These are phyloP conservation scores for Bacidia gigantensis DNA, from an alignment of 495 filamentous ascomycete genomes.

Conservation along the genomic window DNA sequence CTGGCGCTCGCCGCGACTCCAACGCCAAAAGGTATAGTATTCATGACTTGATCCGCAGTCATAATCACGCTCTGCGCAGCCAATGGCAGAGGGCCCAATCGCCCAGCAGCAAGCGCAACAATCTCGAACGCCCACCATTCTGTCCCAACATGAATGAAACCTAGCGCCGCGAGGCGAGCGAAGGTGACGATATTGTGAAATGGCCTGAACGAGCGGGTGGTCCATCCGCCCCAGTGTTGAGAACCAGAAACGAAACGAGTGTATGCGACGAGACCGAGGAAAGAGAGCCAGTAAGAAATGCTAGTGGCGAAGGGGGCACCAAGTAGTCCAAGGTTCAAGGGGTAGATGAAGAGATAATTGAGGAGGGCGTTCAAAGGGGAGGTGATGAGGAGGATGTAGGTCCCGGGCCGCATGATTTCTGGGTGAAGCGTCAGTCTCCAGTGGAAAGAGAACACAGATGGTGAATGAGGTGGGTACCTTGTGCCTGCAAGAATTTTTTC, in stretches of 20 bases:
- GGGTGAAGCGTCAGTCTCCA: background rate
- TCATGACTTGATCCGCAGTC: conserved; percentile 87
- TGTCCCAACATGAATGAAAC: conserved; percentile 79
- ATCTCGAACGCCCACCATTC: conserved; percentile 98
- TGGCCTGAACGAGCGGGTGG: conserved; percentile 25
- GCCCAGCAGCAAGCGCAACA: conserved; percentile 77
- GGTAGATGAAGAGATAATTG: conserved; percentile 72
- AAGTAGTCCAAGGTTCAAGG: conserved; percentile 52
- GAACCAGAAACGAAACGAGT: conserved; percentile 56
- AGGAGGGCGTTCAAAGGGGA: conserved; percentile 65
- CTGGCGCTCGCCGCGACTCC: conserved; percentile 72
- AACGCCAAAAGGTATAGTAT: conserved; percentile 83
- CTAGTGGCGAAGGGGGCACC: conserved; percentile 76
- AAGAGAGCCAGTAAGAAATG: conserved; percentile 78
- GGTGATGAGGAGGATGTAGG: conserved; percentile 73
- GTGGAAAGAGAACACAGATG: background rate
- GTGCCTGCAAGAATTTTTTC: conserved; percentile 89
- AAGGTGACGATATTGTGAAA: conserved; percentile 58
- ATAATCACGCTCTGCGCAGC: conserved; percentile 89
- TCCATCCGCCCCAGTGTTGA: conserved; percentile 74
- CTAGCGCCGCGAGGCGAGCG: conserved; percentile 59
- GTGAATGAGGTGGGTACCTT: conserved; percentile 38
- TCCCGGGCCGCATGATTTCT: conserved; percentile 80
- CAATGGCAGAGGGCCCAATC: conserved; percentile 67
- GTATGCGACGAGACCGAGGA: conserved; percentile 64